Evolutionary conservation across 495 filamentous ascomycete genomes (phyloP).

Genomic region (Cercophora sp.): DNA sequence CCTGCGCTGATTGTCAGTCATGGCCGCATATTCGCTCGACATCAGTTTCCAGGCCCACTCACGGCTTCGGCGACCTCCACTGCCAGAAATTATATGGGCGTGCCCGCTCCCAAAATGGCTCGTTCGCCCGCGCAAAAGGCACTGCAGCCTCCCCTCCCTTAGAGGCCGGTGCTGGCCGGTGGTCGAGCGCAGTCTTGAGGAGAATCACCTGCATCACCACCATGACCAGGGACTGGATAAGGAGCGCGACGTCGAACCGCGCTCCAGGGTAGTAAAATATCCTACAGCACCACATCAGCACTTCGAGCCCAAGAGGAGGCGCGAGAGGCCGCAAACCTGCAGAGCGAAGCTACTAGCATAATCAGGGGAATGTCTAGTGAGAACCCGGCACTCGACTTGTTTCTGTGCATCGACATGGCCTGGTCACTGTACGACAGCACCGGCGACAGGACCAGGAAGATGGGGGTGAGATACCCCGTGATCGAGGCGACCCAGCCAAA

Average conservation of each 20-base stretch:
- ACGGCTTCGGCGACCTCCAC: conserved; percentile 80
- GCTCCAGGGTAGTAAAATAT: conserved; percentile 94
- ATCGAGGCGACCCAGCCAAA: conserved; percentile 43
- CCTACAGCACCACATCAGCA: conserved; percentile 35
- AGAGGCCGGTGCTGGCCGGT: conserved; percentile 64
- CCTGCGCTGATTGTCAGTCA: conserved; percentile 35
- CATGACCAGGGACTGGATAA: conserved; percentile 85
- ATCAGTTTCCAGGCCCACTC: conserved; percentile 10
- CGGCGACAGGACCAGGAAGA: conserved; percentile 73
- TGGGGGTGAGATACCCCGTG: conserved; percentile 48
- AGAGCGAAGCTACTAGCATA: conserved; percentile 90
- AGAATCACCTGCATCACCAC: conserved; percentile 75
- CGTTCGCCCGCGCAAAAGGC: conserved; percentile 54
- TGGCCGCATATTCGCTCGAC: conserved; percentile 19
- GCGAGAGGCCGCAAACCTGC: conserved; percentile 59
- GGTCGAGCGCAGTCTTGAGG: conserved; percentile 84
- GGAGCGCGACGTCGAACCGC: conserved; percentile 71
- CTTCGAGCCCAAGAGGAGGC: not conserved
- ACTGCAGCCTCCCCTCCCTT: conserved; percentile 53
- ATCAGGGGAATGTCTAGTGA: conserved; percentile 86
- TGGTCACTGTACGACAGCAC: conserved; percentile 88
- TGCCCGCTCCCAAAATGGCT: conserved; percentile 45
- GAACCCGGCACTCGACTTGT: conserved; percentile 82
- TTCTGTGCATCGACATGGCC: conserved; percentile 81
- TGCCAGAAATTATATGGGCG: conserved; percentile 94